phyloP scores from a whole-genome alignment of 2,329 filamentous ascomycete genomes.

The Hysterium pulicare region DNA sequence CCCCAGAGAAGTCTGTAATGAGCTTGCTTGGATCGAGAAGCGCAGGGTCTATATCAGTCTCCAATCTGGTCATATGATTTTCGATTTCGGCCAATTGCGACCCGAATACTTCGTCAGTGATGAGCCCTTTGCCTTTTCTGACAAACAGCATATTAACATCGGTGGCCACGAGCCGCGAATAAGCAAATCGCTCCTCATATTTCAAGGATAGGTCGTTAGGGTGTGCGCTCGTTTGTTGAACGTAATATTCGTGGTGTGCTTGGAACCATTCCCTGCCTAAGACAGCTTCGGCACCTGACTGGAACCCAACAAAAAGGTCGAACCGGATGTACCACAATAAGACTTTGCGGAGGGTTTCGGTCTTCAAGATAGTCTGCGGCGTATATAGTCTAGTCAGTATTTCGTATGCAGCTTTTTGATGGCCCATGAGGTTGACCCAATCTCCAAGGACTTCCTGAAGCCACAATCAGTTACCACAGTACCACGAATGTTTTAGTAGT shows the following conservation, averaged over 20 bases:
- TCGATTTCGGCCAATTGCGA: slow-evolving; percentile 52
- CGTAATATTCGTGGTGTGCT: slow-evolving; percentile 60
- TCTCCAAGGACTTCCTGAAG: slow-evolving; percentile 86
- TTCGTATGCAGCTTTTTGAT: slow-evolving; percentile 84
- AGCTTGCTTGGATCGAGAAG: slow-evolving; percentile 61
- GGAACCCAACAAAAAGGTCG: slow-evolving; percentile 77
- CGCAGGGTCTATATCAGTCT: slow-evolving; percentile 55
- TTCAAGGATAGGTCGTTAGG: slow-evolving; percentile 64
- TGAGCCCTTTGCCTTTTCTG: slow-evolving; percentile 60
- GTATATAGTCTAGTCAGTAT: slow-evolving; percentile 77
- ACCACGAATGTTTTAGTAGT: neutral
- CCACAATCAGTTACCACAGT: slow-evolving; percentile 2
- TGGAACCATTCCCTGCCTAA: slow-evolving; percentile 77
- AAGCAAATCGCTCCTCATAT: slow-evolving; percentile 64
- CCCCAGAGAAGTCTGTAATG: slow-evolving; percentile 61
- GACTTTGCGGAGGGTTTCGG: slow-evolving; percentile 67
- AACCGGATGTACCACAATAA: slow-evolving; percentile 89
- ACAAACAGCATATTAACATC: slow-evolving; percentile 79
- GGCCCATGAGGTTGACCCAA: slow-evolving; percentile 89
- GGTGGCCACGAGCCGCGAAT: slow-evolving; percentile 68
- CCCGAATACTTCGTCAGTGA: slow-evolving; percentile 63
- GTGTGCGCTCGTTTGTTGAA: slow-evolving; percentile 54
- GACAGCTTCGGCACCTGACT: slow-evolving; percentile 73
- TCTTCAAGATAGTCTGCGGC: slow-evolving; percentile 69
- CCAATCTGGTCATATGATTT: slow-evolving; percentile 42